A percentile compares a stretch with the other conserved stretches of the same genome.
Evolutionary conservation across 768 basidiomycete species (phyloP).

Genomic region (Psilocybe cyanescens): DNA sequence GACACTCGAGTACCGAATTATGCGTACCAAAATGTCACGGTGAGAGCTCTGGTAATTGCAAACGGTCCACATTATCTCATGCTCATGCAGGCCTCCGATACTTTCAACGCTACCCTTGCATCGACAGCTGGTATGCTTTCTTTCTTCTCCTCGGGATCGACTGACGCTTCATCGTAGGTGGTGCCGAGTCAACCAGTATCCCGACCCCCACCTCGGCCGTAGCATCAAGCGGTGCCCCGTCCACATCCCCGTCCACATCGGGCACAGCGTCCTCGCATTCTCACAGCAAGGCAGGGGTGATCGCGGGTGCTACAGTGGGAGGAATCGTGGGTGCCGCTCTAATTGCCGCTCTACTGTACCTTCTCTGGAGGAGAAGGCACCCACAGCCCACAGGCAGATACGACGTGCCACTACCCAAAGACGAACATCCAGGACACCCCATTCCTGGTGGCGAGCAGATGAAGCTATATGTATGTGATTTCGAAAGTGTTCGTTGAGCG

Average conservation of each 20-base stretch:
- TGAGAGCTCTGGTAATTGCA: background rate
- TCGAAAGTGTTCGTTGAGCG: background rate
- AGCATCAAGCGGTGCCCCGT: background rate
- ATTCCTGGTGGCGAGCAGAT: background rate
- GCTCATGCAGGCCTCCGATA: background rate
- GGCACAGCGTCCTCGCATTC: too few species aligned
- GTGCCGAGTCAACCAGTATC: background rate
- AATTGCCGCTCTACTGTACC: background rate
- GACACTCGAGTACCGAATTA: conserved; percentile 4
- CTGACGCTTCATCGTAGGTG: background rate
- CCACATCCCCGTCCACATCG: background rate
- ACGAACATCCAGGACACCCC: background rate
- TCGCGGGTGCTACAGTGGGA: conserved; percentile 3
- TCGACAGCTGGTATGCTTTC: background rate
- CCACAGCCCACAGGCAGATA: background rate
- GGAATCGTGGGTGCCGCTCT: background rate
- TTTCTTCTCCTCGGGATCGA: too few species aligned
- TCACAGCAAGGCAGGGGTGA: background rate
- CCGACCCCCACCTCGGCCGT: background rate
- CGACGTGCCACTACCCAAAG: background rate
- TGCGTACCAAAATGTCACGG: conserved; percentile 6
- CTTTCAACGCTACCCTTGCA: conserved; percentile 1
- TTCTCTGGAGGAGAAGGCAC: background rate
- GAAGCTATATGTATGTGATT: background rate
- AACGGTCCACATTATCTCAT: background rate